These are phyloP conservation scores for Panaeolus cyanescens DNA, from an alignment of 768 basidiomycete genomes.

Conservation along the genomic window DNA sequence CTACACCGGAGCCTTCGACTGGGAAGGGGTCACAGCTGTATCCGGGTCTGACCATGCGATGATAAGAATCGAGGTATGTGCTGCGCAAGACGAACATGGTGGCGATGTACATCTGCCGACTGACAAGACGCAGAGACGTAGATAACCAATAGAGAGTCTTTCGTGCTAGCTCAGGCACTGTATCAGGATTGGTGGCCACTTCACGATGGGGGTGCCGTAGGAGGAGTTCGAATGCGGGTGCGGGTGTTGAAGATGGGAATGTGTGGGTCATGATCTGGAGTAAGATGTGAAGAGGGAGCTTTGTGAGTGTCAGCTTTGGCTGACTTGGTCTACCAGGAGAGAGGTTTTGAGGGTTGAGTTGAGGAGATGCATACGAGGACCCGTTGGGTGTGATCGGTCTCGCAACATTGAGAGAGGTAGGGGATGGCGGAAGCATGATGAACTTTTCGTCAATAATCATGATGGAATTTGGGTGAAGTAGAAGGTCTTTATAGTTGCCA, in stretches of 20 bases:
- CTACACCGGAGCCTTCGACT: constrained; percentile 12
- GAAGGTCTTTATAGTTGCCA: background rate
- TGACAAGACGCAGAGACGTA: constrained; percentile 62
- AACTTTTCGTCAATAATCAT: constrained; percentile 44
- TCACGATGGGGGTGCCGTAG: background rate
- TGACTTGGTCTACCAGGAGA: background rate
- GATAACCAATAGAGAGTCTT: constrained; percentile 75
- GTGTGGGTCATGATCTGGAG: constrained; percentile 66
- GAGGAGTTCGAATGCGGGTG: background rate
- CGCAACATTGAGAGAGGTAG: background rate
- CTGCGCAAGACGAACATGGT: constrained; percentile 84
- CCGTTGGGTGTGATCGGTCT: background rate
- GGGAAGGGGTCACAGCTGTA: constrained; percentile 79
- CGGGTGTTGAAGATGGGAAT: constrained; percentile 40
- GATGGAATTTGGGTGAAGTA: constrained; percentile 5
- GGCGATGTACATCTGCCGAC: constrained; percentile 68
- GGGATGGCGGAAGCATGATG: constrained; percentile 29
- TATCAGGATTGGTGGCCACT: constrained; percentile 27
- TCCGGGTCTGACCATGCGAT: constrained; percentile 58
- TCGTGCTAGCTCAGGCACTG: constrained; percentile 53
- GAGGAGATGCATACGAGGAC: constrained; percentile 16
- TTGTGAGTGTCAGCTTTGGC: constrained; percentile 3
- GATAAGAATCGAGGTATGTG: constrained; percentile 70
- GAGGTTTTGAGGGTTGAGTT: constrained; percentile 2
- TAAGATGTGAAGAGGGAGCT: constrained; percentile 45